Conservation (phyloP, 164 flowering plant species). For the Stephania japonica region DNA sequence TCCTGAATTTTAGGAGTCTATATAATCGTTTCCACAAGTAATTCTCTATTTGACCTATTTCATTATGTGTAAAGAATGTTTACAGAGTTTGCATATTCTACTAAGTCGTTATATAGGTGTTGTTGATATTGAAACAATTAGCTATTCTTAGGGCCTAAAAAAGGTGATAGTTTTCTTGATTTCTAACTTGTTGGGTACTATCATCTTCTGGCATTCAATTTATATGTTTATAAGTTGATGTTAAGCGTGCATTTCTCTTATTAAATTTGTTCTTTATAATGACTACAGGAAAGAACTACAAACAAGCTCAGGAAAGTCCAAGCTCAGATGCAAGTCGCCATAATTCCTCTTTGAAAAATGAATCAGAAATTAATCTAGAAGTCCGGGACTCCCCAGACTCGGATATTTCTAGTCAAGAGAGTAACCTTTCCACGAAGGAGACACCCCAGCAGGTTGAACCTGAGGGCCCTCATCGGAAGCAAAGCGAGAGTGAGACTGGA, state of each 20-base stretch:
- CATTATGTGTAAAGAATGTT: too few relatives aligned
- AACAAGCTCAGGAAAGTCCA: conserved; percentile 3
- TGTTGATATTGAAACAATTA: too few relatives aligned
- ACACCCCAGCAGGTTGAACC: conserved; percentile 9
- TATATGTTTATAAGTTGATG: neutral
- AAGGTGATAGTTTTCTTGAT: neutral
- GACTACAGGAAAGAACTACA: conserved; percentile 34
- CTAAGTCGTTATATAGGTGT: too few relatives aligned
- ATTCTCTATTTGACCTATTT: too few relatives aligned
- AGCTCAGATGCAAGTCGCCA: conserved; percentile 10
- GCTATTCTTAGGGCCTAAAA: neutral
- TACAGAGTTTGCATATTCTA: too few relatives aligned
- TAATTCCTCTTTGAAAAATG: conserved; percentile 12
- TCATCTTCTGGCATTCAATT: neutral
- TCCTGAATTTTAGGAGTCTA: too few relatives aligned
- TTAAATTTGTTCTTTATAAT: neutral
- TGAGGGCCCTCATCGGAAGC: conserved; percentile 14
- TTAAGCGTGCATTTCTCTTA: too few relatives aligned
- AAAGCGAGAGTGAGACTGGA: conserved; percentile 4
- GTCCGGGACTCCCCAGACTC: conserved; percentile 6
- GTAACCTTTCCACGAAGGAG: conserved; percentile 1
- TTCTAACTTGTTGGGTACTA: neutral
- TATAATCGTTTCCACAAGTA: too few relatives aligned
- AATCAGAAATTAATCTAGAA: conserved; percentile 12
- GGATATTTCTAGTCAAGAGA: conserved; percentile 15